Evolutionary conservation across 2,329 filamentous ascomycete genomes (phyloP).

Genomic region (Trichophyton schoenleinii): DNA sequence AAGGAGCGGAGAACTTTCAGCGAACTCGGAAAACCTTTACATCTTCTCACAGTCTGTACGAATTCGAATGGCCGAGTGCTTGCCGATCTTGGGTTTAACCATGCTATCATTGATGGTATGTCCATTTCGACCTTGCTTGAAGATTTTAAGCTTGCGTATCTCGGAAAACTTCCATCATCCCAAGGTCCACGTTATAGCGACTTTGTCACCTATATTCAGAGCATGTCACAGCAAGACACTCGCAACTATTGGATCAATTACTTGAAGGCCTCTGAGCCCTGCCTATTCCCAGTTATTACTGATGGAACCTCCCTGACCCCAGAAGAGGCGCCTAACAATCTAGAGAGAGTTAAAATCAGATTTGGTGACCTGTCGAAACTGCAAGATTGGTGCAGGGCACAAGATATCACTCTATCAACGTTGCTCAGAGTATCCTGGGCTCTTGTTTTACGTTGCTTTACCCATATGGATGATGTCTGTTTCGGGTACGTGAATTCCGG

Average conservation of each 20-base stretch:
- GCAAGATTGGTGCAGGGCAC: slow-evolving; percentile 18
- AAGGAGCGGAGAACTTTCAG: not conserved
- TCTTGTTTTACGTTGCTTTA: slow-evolving; percentile 38
- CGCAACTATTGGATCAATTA: slow-evolving; percentile 31
- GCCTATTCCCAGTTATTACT: slow-evolving; percentile 26
- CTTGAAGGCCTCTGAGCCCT: slow-evolving; percentile 28
- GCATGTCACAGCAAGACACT: slow-evolving; percentile 20
- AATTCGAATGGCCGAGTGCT: slow-evolving; percentile 20
- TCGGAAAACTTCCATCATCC: slow-evolving; percentile 19
- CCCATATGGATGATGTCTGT: slow-evolving; percentile 36
- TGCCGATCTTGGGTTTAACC: slow-evolving; percentile 31
- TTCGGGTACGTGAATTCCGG: slow-evolving; percentile 46
- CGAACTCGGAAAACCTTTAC: slow-evolving; percentile 19
- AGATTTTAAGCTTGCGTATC: slow-evolving; percentile 29
- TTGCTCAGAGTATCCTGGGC: slow-evolving; percentile 43
- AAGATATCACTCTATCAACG: slow-evolving; percentile 34
- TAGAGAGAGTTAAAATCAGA: slow-evolving; percentile 10
- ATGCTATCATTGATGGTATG: slow-evolving; percentile 35
- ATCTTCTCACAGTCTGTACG: slow-evolving; percentile 27
- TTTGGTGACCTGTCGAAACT: slow-evolving; percentile 12
- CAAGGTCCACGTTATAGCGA: slow-evolving; percentile 26
- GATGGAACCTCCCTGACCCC: slow-evolving; percentile 12
- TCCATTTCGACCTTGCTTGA: slow-evolving; percentile 30
- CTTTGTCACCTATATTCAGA: slow-evolving; percentile 23
- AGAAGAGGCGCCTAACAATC: slow-evolving; percentile 15